These are phyloP conservation scores for Arabidopsis lyrata DNA, from an alignment of 441 rosid species.

Conservation along the genomic window DNA sequence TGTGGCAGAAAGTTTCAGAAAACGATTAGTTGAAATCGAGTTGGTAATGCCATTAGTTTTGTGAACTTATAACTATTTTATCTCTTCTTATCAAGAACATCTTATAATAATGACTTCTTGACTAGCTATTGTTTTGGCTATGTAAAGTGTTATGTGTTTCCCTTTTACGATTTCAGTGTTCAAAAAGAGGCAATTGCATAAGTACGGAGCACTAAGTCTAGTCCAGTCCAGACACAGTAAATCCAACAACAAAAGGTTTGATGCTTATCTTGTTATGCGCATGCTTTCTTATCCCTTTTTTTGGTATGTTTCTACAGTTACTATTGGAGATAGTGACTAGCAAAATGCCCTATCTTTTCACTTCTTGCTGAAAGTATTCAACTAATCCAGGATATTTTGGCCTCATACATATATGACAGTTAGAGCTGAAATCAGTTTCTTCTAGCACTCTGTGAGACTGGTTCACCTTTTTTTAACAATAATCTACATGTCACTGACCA, in stretches of 20 bases:
- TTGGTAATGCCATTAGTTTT: neutral
- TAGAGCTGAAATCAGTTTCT: constrained; percentile 2
- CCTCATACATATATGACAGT: constrained; percentile 2
- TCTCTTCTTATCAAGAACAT: neutral
- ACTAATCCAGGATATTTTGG: neutral
- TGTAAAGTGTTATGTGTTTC: constrained; percentile 21
- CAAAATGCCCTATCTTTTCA: neutral
- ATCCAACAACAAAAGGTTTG: constrained; percentile 27
- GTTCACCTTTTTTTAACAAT: constrained; percentile 11
- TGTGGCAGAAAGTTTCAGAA: constrained; percentile 29
- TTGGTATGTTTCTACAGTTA: neutral
- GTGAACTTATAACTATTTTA: constrained; percentile 2
- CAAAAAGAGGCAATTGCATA: constrained; percentile 37
- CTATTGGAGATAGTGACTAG: constrained; percentile 1
- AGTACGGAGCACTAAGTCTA: constrained; percentile 26
- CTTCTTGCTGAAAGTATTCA: neutral
- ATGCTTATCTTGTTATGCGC: constrained; percentile 27
- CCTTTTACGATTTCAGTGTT: constrained; percentile 31
- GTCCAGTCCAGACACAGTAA: constrained; percentile 24
- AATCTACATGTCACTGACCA: constrained; percentile 6
- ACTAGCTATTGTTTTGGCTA: neutral
- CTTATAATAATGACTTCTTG: constrained; percentile 28
- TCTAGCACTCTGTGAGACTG: neutral
- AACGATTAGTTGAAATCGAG: constrained; percentile 32
- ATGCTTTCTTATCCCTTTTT: constrained; percentile 27